Evolutionary conservation across 345 rosid species (phyloP), one percentile per base, ranked within the genome.

Genomic region (Gossypium longicalyx): DNA sequence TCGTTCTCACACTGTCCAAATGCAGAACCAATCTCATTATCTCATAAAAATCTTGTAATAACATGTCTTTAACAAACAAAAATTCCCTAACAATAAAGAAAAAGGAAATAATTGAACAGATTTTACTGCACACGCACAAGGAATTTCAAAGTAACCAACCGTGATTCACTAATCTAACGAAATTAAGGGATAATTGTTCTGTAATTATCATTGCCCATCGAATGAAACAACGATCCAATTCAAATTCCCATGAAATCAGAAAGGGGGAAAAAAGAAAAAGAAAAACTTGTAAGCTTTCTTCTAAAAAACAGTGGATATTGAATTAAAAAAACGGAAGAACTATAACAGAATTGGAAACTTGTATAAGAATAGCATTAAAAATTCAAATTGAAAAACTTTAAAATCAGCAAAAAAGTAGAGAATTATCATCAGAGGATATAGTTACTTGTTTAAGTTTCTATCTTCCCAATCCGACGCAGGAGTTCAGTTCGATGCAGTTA

Each of bases 191-290:
- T 7, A 27, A 17, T 17, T 70, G 10, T 29, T 41, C 27, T n/a
- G 17, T 29, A 38, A 38, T 27, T 63, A 9, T 22, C 4, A 10
- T 27, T 15, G 7, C 16, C 59, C 45, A 48, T 48, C 43, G 1
- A 69, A 41, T 43, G 65, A 71, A 4, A 72, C 41, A 20, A 72
- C 2, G 53, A 52, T 47, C 43, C 53, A 48, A 73, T 47, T 60
- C 68, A 25, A 16, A 45, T 25, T 25, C 41, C 22, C 67, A 73
- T 59, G 67, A 59, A 57, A 73, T 73, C 23, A 48, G 58, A 41
- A 34, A 34, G 41, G 41, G 41, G 4, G 41, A 34, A 34, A 34
- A 29, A 5, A 41, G 2, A 9, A 19, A 62, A 54, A 10, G 27
- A 70, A 41, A 45, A 72, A 59, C 67, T 43, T 23, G 64, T 0